Conservation (phyloP, 2,329 filamentous ascomycete genomes). For the Hypoxylon sp. region DNA sequence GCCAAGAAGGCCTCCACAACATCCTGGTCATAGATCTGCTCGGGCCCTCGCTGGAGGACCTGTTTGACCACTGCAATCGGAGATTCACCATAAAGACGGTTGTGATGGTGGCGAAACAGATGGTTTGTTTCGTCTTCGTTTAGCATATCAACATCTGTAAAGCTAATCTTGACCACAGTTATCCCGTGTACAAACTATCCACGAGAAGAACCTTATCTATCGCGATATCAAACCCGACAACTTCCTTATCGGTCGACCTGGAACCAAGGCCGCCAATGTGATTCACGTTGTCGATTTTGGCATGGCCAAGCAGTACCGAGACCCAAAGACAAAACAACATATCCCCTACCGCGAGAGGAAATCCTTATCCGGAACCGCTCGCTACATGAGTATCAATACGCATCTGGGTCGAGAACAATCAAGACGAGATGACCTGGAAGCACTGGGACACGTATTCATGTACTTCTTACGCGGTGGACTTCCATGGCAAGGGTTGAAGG, state of each 20-base stretch:
- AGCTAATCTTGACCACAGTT: slow-evolving; percentile 62
- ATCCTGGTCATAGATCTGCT: slow-evolving; percentile 98
- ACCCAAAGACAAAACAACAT: slow-evolving; percentile 98
- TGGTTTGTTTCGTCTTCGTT: slow-evolving; percentile 65
- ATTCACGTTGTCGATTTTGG: slow-evolving; percentile 99
- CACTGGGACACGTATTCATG: slow-evolving; percentile 78
- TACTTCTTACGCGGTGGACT: slow-evolving; percentile 77
- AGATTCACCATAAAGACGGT: slow-evolving; percentile 97
- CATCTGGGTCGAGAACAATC: slow-evolving; percentile 97
- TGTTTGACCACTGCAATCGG: slow-evolving; percentile 96
- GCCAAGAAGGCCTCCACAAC: slow-evolving; percentile 97
- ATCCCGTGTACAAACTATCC: slow-evolving; percentile 89
- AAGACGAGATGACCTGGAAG: slow-evolving; percentile 93
- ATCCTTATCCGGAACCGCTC: slow-evolving; percentile 92
- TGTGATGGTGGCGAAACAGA: slow-evolving; percentile 99
- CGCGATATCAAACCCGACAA: slow-evolving; percentile 99
- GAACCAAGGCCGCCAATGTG: slow-evolving; percentile 94
- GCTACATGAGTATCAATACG: slow-evolving; percentile 99
- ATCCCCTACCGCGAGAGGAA: slow-evolving; percentile 98
- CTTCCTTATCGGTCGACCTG: slow-evolving; percentile 93
- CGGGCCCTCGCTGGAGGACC: slow-evolving; percentile 91
- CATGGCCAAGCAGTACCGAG: slow-evolving; percentile 99
- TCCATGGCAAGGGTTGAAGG: slow-evolving; percentile 77
- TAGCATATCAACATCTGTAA: slow-evolving; percentile 1
- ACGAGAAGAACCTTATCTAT: slow-evolving; percentile 99